A percentile compares a stretch with the other conserved stretches of the same genome.
These are phyloP conservation scores for Sporopachydermia quercuum DNA, from an alignment of 805 yeast species.

Conservation along the genomic window DNA sequence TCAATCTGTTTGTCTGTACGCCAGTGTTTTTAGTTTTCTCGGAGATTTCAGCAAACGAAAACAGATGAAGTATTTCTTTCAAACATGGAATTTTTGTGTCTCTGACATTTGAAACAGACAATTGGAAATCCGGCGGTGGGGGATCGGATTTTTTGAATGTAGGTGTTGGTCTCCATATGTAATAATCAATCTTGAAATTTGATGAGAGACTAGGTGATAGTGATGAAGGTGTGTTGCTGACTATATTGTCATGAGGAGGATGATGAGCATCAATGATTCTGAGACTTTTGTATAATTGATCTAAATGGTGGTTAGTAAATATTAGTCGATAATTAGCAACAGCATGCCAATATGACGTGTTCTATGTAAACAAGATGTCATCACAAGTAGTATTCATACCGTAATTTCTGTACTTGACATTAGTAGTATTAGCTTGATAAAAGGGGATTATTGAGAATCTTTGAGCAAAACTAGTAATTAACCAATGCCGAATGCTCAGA, in stretches of 20 bases:
- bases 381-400: too few relatives aligned
- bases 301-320: constrained; percentile 7
- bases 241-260: constrained; percentile 6
- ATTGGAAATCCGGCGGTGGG: constrained; percentile 55
- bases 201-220: constrained; percentile 5
- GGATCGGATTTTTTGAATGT: constrained; percentile 58
- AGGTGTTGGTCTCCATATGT: constrained; percentile 73
- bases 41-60: neutral
- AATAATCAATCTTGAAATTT: constrained; percentile 28
- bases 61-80: neutral
- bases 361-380: too few relatives aligned
- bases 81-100: neutral
- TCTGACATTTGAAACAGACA: constrained; percentile 38
- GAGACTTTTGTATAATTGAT: constrained; percentile 11
- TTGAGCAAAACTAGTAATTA: too few relatives aligned
- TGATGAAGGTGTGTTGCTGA: constrained; percentile 6
- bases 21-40: constrained; percentile 15
- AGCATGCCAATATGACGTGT: too few relatives aligned
- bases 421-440: constrained; percentile 6
- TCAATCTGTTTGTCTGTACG: constrained; percentile 25
- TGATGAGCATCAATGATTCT: constrained; percentile 12
- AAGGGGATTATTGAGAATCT: constrained; percentile 17
- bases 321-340: too few relatives aligned
- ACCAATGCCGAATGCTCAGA: too few relatives aligned
- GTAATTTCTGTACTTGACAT: constrained; percentile 6